Evolutionary conservation across 2,329 filamentous ascomycete species (phyloP).

Genomic region (Hortaea sp.): DNA sequence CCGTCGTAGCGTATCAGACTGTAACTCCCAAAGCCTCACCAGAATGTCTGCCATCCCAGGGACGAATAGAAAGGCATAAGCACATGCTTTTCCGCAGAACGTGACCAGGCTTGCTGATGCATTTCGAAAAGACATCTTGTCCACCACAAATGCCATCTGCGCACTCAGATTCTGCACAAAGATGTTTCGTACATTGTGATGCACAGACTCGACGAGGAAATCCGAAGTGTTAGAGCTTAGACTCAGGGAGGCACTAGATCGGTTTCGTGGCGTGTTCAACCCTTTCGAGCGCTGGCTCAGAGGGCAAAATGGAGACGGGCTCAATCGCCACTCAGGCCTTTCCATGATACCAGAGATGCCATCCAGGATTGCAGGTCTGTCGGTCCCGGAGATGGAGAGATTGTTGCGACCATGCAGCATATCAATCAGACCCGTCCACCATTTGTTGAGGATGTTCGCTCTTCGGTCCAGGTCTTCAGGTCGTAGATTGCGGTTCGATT

Average conservation of each 20-base stretch:
- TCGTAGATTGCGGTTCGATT: constrained; percentile 55
- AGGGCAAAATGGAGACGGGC: constrained; percentile 57
- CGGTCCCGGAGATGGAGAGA: constrained; percentile 72
- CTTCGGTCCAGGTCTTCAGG: constrained; percentile 76
- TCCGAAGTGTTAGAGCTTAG: constrained; percentile 50
- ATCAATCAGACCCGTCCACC: constrained; percentile 78
- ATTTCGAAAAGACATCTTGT: constrained; percentile 75
- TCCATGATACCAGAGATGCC: constrained; percentile 75
- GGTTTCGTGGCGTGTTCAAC: constrained; percentile 35
- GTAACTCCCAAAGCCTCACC: constrained; percentile 68
- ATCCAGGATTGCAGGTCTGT: constrained; percentile 71
- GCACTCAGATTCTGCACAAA: constrained; percentile 72
- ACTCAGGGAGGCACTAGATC: constrained; percentile 43
- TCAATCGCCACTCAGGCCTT: constrained; percentile 74
- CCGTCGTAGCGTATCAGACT: constrained; percentile 58
- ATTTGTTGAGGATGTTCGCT: constrained; percentile 72
- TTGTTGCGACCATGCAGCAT: constrained; percentile 67
- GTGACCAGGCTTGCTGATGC: constrained; percentile 57
- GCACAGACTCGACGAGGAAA: constrained; percentile 64
- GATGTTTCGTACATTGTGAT: constrained; percentile 81
- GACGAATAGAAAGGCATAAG: constrained; percentile 89
- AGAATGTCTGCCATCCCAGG: constrained; percentile 77
- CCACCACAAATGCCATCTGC: constrained; percentile 79
- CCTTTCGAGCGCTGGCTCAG: constrained; percentile 45
- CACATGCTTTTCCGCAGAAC: constrained; percentile 82